phyloP scores from a whole-genome alignment of 352 stramenopile genomes.

The Globisporangium cystogenes region DNA sequence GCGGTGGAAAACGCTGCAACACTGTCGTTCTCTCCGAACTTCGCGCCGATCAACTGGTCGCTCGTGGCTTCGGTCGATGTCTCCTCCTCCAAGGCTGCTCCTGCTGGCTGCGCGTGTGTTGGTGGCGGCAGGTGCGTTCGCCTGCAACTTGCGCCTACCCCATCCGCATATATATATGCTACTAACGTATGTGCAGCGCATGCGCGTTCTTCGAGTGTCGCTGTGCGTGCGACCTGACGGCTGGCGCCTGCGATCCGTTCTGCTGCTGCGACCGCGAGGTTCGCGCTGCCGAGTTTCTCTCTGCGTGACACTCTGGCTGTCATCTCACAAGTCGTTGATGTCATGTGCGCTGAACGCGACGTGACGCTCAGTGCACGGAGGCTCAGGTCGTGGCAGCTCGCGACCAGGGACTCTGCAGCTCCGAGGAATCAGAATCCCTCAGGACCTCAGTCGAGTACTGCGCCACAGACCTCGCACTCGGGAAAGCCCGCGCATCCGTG shows the following conservation, averaged over 20 bases:
- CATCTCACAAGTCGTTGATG: too few relatives aligned
- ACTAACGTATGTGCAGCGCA: background rate
- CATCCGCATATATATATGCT: too few relatives aligned
- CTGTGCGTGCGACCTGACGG: slow-evolving; percentile 42
- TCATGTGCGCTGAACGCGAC: too few relatives aligned
- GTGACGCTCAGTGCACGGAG: slow-evolving; percentile 18
- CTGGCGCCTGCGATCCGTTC: slow-evolving; percentile 33
- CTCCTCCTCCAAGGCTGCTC: slow-evolving; percentile 14
- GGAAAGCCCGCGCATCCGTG: slow-evolving; percentile 16
- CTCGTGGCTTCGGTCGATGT: slow-evolving; percentile 26
- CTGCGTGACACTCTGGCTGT: background rate
- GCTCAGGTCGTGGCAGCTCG: slow-evolving; percentile 16
- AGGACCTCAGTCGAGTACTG: slow-evolving; percentile 31
- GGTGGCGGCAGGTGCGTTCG: slow-evolving; percentile 15
- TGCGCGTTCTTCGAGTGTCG: slow-evolving; percentile 37
- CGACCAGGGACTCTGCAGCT: slow-evolving; percentile 19
- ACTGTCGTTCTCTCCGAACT: slow-evolving; percentile 13
- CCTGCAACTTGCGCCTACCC: too few relatives aligned
- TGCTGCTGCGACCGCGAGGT: slow-evolving; percentile 49
- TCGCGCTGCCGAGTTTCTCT: background rate
- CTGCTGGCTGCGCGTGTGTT: slow-evolving; percentile 34
- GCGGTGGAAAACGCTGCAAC: background rate
- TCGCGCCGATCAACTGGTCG: slow-evolving; percentile 41
- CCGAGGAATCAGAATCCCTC: background rate
- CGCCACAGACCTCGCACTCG: slow-evolving; percentile 25